phyloP scores from a whole-genome alignment of 306 rosid species.

The Amphicarpaea edgeworthii region DNA sequence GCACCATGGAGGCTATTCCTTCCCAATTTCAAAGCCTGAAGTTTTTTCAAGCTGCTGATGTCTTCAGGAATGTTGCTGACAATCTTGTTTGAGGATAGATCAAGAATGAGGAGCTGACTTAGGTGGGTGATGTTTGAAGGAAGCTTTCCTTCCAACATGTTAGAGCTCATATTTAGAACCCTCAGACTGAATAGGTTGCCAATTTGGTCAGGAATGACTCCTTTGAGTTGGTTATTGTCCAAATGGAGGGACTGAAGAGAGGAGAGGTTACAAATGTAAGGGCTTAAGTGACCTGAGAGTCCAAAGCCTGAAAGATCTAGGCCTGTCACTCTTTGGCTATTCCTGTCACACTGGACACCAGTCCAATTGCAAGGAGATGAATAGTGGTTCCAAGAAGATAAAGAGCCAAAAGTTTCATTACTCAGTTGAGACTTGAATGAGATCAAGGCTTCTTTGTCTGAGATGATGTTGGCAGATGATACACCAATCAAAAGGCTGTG shows the following conservation, averaged over 20 bases:
- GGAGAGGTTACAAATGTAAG: slow-evolving; percentile 64
- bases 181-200: slow-evolving; percentile 50
- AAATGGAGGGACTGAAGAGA: slow-evolving; percentile 62
- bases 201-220: slow-evolving; percentile 64
- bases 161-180: slow-evolving; percentile 65
- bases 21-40: slow-evolving; percentile 60
- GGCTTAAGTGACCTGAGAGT: slow-evolving; percentile 60
- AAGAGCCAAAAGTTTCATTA: slow-evolving; percentile 36
- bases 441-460: slow-evolving; percentile 71
- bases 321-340: slow-evolving; percentile 54
- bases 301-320: slow-evolving; percentile 60
- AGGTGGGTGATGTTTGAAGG: slow-evolving; percentile 56
- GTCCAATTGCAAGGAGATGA: slow-evolving; percentile 73
- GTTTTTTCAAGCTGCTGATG: slow-evolving; percentile 52
- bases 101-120: slow-evolving; percentile 57
- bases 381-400: slow-evolving; percentile 58
- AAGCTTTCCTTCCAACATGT: slow-evolving; percentile 53
- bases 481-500: slow-evolving; percentile 30
- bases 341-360: slow-evolving; percentile 61
- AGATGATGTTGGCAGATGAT: slow-evolving; percentile 50
- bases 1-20: slow-evolving; percentile 60
- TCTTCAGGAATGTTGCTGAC: slow-evolving; percentile 55
- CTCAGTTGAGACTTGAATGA: slow-evolving; percentile 58
- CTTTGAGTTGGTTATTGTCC: slow-evolving; percentile 57
- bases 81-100: slow-evolving; percentile 57